Evolutionary conservation across 495 filamentous ascomycete genomes (phyloP), one percentile per base, ranked within the genome.

Genomic region (Hypoxylon cercidicola): DNA sequence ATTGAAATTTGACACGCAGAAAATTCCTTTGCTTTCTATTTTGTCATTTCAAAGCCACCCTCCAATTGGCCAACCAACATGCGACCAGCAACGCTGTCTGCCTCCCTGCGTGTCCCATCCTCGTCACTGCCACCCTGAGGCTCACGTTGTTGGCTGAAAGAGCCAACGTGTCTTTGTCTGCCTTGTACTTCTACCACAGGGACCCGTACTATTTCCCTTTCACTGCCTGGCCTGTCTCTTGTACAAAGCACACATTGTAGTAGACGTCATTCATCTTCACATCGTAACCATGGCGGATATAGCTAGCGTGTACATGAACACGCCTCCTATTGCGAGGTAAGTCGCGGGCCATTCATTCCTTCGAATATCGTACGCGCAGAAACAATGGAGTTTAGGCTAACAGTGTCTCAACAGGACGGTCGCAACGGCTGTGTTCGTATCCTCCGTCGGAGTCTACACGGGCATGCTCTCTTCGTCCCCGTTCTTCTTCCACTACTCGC

Each of bases 381-480:
- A 9, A 5, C 21, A 3, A 34, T 4, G 4, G 30, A 30, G 11
- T 25, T 34, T 4, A 11, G 47, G 46, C 66, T 66, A 58, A 69
- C 30, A 7, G 3, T 44, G 13, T 47, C 3, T 62, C 7, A 5
- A 44, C 74, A 94, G 92, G 79, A 93, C 89, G 44, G 74, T 93
- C 61, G 86, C 89, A 75, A 86, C 88, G 51, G 81, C 86, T 49
- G 83, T 88, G n/a, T 77, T 92, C 61, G 64, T 84, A 34, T 78
- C 85, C 52, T 93, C 91, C 30, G 73, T 87, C 18, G 75, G 85
- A 15, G 79, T 87, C 40, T 80, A 89, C 69, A 82, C 87, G n/a
- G 77, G 85, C 20, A 59, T 90, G n/a, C 39, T 94, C 18, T 73
- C 75, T 39, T 64, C 56, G n/a, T 72, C 68, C 44, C 79, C 81